Evolutionary conservation across 2,329 filamentous ascomycete genomes (phyloP).

Genomic region (Paraphaeosphaeria minitans): DNA sequence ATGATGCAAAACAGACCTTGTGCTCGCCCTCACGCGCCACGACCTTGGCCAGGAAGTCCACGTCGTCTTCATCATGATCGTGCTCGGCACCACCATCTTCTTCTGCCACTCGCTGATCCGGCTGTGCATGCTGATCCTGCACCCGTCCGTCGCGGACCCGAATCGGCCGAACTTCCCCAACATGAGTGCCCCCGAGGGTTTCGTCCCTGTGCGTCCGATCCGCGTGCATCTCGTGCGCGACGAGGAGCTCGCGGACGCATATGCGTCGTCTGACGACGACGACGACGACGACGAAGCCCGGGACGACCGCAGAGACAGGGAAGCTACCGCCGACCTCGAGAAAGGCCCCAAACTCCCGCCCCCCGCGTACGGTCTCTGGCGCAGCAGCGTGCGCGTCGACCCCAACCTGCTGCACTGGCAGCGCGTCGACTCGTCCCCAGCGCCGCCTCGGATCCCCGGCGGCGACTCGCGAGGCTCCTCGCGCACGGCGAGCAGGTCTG

Average conservation of each 20-base stretch:
- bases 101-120: conserved; percentile 81
- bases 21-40: conserved; percentile 69
- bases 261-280: conserved; percentile 54
- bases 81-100: conserved; percentile 74
- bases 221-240: conserved; percentile 75
- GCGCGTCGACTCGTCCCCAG: conserved; percentile 51
- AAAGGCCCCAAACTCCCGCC: conserved; percentile 54
- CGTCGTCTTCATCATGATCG: conserved; percentile 77
- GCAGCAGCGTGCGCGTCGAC: conserved; percentile 79
- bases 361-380: conserved; percentile 85
- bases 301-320: conserved; percentile 9
- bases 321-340: conserved; percentile 22
- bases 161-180: conserved; percentile 48
- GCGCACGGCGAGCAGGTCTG: conserved; percentile 3
- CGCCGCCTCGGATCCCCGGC: not conserved
- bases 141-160: conserved; percentile 40
- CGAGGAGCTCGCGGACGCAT: conserved; percentile 65
- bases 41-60: conserved; percentile 73
- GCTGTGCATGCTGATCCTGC: conserved; percentile 69
- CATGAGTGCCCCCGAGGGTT: conserved; percentile 64
- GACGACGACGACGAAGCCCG: conserved; percentile 54
- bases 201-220: conserved; percentile 75
- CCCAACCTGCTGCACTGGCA: conserved; percentile 84
- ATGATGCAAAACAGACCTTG: conserved; percentile 63
- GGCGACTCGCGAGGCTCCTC: not conserved